Evolutionary conservation across 2,329 filamentous ascomycete genomes (phyloP), one percentile per base, ranked within the genome.

Genomic region (Nemania diffusa): DNA sequence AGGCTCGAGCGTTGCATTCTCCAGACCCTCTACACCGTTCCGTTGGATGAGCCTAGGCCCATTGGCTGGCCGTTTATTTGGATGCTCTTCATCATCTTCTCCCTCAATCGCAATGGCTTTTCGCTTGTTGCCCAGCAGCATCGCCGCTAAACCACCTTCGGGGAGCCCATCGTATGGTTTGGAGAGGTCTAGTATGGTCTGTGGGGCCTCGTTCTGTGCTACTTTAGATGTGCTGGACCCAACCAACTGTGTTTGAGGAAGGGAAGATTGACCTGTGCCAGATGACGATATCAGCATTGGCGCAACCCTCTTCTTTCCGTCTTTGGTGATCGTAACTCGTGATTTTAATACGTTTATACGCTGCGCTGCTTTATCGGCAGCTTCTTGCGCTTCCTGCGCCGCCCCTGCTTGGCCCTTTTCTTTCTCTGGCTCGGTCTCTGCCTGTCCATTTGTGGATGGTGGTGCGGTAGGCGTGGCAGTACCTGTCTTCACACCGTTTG

Each of bases 281-380:
- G 94, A 95, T 0, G 93, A 94, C 0, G 95, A 97, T 6, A 99
- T 93, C 13, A 99, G 85, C 70, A 99, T 84, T 1, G 96, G 96
- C 3, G 94, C 92, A 62, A 99, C 95, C 62, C 96, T 88, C 82
- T 99, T 99, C 81, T 96, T 98, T 32, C 96, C 96, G 72, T 99
- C 95, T 78, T 97, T 98, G 0, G 93, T 97, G 67, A 97, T 91
- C 0, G 95, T 97, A 3, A 98, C 94, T 59, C 96, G 88, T 69
- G 95, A 93, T 80, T 98, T 98, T 70, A 98, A 81, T 73, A 84
- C 83, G 69, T 82, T 84, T 74, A 88, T 84, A 66, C 85, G 81
- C 67, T 87, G 83, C 0, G 83, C 85, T 3, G 82, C 77, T 76
- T 88, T 87, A 70, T 87, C 84, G 0, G 82, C 82, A 8, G 79